phyloP scores from a whole-genome alignment of 345 rosid genomes.

The Viola odorata region DNA sequence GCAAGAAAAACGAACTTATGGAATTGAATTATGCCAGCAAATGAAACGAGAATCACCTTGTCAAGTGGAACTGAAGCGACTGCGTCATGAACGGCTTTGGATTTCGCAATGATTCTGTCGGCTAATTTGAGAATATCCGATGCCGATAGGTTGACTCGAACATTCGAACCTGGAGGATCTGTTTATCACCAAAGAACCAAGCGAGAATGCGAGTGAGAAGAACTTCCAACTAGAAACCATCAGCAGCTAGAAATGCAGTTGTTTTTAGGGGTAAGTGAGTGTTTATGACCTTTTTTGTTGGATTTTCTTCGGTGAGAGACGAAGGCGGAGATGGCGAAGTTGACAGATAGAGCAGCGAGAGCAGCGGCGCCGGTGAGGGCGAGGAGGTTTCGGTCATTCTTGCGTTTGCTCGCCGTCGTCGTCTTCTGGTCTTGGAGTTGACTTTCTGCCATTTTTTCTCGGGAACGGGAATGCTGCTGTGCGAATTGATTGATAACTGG shows the following conservation, averaged over 20 bases:
- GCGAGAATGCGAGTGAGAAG: background rate
- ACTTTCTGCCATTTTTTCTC: slow-evolving; percentile 29
- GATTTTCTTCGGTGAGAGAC: slow-evolving; percentile 42
- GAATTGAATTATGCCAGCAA: background rate
- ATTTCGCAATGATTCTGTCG: slow-evolving; percentile 53
- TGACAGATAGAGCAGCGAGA: slow-evolving; percentile 50
- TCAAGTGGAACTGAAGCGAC: slow-evolving; percentile 78
- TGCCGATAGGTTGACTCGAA: slow-evolving; percentile 61
- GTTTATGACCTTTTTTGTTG: slow-evolving; percentile 45
- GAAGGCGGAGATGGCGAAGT: slow-evolving; percentile 63
- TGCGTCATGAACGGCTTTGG: slow-evolving; percentile 60
- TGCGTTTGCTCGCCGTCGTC: slow-evolving; percentile 21
- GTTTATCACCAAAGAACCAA: slow-evolving; percentile 6
- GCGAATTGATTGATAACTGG: background rate
- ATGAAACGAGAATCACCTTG: slow-evolving; percentile 38
- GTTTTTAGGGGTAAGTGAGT: background rate
- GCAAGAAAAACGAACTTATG: background rate
- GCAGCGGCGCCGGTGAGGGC: slow-evolving; percentile 80
- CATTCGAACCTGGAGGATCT: slow-evolving; percentile 70
- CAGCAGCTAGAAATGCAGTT: background rate
- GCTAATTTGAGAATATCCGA: slow-evolving; percentile 64
- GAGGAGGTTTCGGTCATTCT: slow-evolving; percentile 37
- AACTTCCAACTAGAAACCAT: background rate
- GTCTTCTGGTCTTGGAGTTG: too few species aligned
- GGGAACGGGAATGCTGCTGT: background rate